These are phyloP conservation scores for Galerina marginata DNA, from an alignment of 768 basidiomycete species.

Conservation along the genomic window DNA sequence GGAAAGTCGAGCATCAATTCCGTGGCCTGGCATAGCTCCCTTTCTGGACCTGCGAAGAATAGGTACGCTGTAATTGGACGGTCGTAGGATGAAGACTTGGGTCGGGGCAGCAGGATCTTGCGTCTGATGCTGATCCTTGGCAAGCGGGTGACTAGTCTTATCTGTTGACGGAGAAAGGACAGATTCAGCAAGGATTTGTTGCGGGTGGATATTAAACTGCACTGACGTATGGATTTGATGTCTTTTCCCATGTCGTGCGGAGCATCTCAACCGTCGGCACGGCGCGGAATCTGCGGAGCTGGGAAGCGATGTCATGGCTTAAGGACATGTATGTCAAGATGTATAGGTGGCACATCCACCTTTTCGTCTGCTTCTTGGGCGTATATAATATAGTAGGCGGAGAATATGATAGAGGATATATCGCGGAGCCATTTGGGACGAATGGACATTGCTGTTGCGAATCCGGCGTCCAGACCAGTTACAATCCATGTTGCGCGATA, in stretches of 20 bases:
- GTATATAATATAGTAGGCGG: conserved; percentile 84
- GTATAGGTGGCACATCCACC: conserved; percentile 44
- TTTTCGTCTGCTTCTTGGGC: conserved; percentile 96
- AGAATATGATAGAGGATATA: conserved; percentile 83
- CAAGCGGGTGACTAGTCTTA: conserved; percentile 70
- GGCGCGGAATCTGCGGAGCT: conserved; percentile 92
- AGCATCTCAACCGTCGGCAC: conserved; percentile 97
- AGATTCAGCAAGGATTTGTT: conserved; percentile 3
- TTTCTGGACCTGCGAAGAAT: conserved; percentile 76
- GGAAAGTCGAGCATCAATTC: conserved; percentile 93
- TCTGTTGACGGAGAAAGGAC: conserved; percentile 40
- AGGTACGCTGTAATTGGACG: conserved; percentile 86
- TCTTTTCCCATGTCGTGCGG: conserved; percentile 96
- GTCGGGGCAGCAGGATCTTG: conserved; percentile 85
- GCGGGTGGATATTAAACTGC: neutral
- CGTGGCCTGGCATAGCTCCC: conserved; percentile 64
- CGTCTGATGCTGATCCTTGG: conserved; percentile 70
- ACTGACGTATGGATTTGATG: conserved; percentile 86
- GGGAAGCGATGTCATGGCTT: neutral
- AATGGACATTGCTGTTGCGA: conserved; percentile 94
- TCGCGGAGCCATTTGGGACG: conserved; percentile 92
- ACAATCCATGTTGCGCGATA: conserved; percentile 96
- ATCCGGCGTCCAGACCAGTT: conserved; percentile 96
- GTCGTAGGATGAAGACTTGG: conserved; percentile 71
- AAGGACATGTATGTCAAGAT: neutral